Percentiles rank a stretch among this genome's conserved stretches.
phyloP scores from a whole-genome alignment of 495 filamentous ascomycete species.

The Lichenothelia convexa region DNA sequence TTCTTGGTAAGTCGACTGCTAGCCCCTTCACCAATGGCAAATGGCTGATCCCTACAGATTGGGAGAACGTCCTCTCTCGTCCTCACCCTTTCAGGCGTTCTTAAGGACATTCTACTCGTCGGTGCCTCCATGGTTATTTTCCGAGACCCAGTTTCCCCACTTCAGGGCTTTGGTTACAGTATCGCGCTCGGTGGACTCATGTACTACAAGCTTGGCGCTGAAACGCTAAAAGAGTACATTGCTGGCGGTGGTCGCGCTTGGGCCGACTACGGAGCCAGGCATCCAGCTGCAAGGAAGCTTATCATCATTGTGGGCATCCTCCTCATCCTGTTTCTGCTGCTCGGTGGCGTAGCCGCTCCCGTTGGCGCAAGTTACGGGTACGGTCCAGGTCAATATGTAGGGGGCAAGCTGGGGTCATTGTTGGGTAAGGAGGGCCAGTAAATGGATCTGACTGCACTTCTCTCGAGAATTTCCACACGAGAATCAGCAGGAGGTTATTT shows the following conservation, averaged over 20 bases:
- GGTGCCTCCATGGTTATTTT: conserved; percentile 77
- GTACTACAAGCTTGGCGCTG: conserved; percentile 91
- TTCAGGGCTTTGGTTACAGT: conserved; percentile 90
- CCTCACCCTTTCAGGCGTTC: conserved; percentile 90
- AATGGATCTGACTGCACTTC: no score
- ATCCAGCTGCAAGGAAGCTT: conserved; percentile 59
- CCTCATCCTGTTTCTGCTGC: conserved; percentile 46
- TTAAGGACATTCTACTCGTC: conserved; percentile 96
- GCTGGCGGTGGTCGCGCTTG: conserved; percentile 49
- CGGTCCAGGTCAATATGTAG: conserved; percentile 3
- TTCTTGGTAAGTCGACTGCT: conserved; percentile 55
- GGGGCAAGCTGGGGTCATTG: conserved; percentile 4
- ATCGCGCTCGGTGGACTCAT: conserved; percentile 79
- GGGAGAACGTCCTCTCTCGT: conserved; percentile 93
- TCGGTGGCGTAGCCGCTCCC: conserved; percentile 32
- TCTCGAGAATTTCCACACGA: no score
- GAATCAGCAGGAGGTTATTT: no score
- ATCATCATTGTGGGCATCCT: conserved; percentile 45
- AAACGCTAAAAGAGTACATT: conserved; percentile 63
- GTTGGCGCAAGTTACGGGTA: conserved; percentile 3
- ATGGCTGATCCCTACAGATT: conserved; percentile 38
- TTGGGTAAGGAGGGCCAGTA: conserved; percentile 3
- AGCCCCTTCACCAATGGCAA: conserved; percentile 1
- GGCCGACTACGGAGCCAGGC: conserved; percentile 66
- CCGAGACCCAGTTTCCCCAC: conserved; percentile 57